Conservation (phyloP, 768 basidiomycete genomes). For the Mycena capillaripes region DNA sequence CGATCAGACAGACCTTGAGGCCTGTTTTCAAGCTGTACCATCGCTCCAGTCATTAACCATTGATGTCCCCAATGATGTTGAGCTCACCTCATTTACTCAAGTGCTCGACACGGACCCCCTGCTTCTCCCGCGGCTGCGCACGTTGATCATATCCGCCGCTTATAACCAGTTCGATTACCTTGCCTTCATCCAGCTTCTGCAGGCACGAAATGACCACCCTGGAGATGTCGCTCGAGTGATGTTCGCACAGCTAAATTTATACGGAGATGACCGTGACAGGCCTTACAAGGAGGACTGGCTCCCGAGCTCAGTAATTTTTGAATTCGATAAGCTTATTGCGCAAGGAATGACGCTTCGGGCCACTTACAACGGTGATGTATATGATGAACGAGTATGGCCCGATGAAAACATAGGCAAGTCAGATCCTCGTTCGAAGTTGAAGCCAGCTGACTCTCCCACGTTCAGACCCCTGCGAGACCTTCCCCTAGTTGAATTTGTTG, state of each 20-base stretch:
- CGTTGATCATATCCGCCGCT: background rate
- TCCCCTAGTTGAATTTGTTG: too few relatives aligned
- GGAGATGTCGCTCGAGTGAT: background rate
- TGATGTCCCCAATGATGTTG: background rate
- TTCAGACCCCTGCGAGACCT: slow-evolving; percentile 14
- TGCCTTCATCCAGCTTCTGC: slow-evolving; percentile 2
- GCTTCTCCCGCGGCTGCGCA: slow-evolving; percentile 6
- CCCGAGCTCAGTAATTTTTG: slow-evolving; percentile 1
- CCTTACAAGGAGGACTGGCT: background rate
- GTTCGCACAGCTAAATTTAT: background rate
- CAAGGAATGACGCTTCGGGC: background rate
- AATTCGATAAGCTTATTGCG: slow-evolving; percentile 1
- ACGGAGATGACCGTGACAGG: background rate
- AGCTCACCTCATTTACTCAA: background rate
- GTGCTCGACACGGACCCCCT: slow-evolving; percentile 1
- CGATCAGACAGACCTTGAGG: too few relatives aligned
- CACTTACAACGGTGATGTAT: background rate
- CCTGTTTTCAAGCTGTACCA: too few relatives aligned
- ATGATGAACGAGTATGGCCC: background rate
- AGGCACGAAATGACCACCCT: slow-evolving; percentile 2
- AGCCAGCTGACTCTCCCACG: slow-evolving; percentile 8
- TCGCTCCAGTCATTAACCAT: too few relatives aligned
- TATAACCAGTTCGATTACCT: slow-evolving; percentile 6
- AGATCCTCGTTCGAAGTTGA: slow-evolving; percentile 4
- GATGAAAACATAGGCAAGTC: slow-evolving; percentile 1